Evolutionary conservation across 179 eudicot genomes (phyloP).

Genomic region (Patellifolia procumbens): DNA sequence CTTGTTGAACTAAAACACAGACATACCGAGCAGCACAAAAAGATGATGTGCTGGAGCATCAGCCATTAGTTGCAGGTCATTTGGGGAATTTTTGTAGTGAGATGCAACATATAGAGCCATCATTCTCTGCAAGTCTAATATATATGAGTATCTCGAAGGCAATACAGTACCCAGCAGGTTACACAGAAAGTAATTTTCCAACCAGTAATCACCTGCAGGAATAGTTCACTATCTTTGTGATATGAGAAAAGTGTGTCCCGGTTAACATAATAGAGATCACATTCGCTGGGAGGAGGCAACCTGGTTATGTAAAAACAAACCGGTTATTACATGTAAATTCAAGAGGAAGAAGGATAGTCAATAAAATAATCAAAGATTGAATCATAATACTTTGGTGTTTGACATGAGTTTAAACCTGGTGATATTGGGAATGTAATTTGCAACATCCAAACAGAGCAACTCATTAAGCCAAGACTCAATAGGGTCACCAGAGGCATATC

Average conservation of each 20-base stretch:
- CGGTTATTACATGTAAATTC: not conserved
- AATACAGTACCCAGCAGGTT: not conserved
- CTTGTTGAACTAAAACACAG: not conserved
- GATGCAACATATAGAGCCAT: slow-evolving; percentile 97
- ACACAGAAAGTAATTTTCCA: not conserved
- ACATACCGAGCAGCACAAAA: slow-evolving; percentile 91
- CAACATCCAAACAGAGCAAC: slow-evolving; percentile 84
- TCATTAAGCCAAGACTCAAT: slow-evolving; percentile 86
- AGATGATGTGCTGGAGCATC: slow-evolving; percentile 99
- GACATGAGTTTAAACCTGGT: slow-evolving; percentile 53
- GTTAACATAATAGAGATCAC: slow-evolving; percentile 89
- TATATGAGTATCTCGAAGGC: slow-evolving; percentile 6
- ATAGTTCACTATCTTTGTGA: slow-evolving; percentile 85
- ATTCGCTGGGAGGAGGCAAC: slow-evolving; percentile 66
- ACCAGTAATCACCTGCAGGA: slow-evolving; percentile 66
- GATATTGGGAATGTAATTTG: slow-evolving; percentile 70
- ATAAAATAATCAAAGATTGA: not conserved
- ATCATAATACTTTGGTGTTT: not conserved
- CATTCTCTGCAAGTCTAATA: slow-evolving; percentile 67
- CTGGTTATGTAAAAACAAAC: slow-evolving; percentile 40
- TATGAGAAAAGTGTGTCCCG: slow-evolving; percentile 96
- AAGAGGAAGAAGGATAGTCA: not conserved
- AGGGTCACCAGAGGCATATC: slow-evolving; percentile 90
- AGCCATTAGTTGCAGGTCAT: slow-evolving; percentile 92
- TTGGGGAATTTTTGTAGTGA: slow-evolving; percentile 96